Evolutionary conservation across 306 rosid species (phyloP).

Genomic region (Dalbergia cochinchinensis): DNA sequence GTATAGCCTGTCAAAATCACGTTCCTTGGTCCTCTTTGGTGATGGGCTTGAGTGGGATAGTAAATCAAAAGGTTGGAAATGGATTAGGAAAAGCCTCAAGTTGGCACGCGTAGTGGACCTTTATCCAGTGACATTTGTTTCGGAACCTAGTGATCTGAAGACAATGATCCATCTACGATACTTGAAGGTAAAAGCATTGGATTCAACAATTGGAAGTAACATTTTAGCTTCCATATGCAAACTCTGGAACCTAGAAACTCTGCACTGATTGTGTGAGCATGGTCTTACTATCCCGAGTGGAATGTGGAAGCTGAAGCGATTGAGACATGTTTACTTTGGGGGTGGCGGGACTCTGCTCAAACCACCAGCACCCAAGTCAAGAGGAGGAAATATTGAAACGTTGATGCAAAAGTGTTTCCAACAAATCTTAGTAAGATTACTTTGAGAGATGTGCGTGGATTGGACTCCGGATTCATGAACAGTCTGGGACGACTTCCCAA

Average conservation of each 20-base stretch:
- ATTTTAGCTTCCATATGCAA: background rate
- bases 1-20: no score
- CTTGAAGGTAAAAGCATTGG: background rate
- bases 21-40: background rate
- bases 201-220: no score
- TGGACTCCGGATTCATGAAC: background rate
- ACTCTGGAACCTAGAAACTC: slow-evolving; percentile 12
- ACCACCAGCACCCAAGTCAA: no score
- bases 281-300: background rate
- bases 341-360: no score
- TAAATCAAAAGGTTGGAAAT: background rate
- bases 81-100: background rate
- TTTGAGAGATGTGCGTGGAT: background rate
- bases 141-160: background rate
- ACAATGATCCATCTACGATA: background rate
- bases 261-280: background rate
- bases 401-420: background rate
- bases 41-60: background rate
- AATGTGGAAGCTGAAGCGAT: slow-evolving; percentile 3
- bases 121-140: background rate
- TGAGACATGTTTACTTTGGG: background rate
- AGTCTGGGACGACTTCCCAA: background rate
- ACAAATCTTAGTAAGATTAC: slow-evolving; percentile 20
- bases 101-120: background rate
- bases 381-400: background rate